A percentile compares a stretch with the other conserved stretches of the same genome.
These are phyloP conservation scores for Austropuccinia psidii DNA, from an alignment of 1,284 basidiomycete species.

Conservation along the genomic window DNA sequence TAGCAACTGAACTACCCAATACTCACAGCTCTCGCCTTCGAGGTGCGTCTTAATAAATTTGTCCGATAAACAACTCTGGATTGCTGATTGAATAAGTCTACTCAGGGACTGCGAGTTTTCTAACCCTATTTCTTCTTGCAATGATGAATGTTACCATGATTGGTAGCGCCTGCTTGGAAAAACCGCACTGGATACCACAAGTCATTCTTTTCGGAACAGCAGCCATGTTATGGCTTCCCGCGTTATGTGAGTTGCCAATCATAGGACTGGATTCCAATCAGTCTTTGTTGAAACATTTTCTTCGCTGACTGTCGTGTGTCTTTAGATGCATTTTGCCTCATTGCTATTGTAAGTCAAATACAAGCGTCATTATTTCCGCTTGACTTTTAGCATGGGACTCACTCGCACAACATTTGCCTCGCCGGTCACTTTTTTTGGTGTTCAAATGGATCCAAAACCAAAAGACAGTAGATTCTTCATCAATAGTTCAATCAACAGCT, in stretches of 20 bases:
- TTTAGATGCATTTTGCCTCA: neutral
- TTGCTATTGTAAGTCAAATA: neutral
- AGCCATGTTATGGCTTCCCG: slow-evolving; percentile 22
- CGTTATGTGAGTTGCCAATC: slow-evolving; percentile 3
- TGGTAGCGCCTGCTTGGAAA: neutral
- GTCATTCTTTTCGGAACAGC: neutral
- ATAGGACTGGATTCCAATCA: neutral
- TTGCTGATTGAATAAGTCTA: neutral
- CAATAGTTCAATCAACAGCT: neutral
- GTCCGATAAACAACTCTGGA: neutral
- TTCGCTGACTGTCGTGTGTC: neutral
- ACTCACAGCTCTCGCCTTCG: neutral
- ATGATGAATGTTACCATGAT: neutral
- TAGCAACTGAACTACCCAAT: neutral
- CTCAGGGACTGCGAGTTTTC: slow-evolving; percentile 18
- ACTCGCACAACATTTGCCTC: too few species aligned
- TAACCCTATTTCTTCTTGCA: neutral
- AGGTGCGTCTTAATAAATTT: neutral
- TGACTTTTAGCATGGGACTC: too few species aligned
- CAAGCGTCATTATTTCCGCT: neutral
- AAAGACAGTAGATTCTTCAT: slow-evolving; percentile 13
- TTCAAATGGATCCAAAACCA: neutral
- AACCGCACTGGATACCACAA: slow-evolving; percentile 11
- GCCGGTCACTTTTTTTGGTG: neutral
- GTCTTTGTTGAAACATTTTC: neutral